These are phyloP conservation scores for Mycosphaerella sp. DNA, from an alignment of 2,329 filamentous ascomycete species.

Conservation along the genomic window DNA sequence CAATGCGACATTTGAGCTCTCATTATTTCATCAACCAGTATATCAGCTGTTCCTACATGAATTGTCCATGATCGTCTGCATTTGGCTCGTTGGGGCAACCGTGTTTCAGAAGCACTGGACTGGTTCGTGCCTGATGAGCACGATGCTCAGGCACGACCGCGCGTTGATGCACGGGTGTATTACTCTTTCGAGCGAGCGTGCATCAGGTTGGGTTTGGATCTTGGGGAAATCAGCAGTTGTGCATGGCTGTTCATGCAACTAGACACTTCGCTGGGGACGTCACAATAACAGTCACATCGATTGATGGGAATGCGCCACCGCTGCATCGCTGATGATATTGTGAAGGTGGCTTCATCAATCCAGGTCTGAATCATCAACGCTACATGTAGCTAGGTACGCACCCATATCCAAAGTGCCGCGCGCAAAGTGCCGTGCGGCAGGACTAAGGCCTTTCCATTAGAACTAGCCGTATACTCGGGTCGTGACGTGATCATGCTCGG, in stretches of 20 bases:
- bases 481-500: neutral
- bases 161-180: neutral
- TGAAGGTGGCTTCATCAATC: neutral
- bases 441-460: too few relatives aligned
- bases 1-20: neutral
- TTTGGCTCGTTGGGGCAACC: neutral
- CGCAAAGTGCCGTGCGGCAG: neutral
- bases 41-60: neutral
- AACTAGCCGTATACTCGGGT: neutral
- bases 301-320: neutral
- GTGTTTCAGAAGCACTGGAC: neutral
- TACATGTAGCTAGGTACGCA: too few relatives aligned
- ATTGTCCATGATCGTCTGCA: neutral
- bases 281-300: neutral
- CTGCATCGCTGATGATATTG: neutral
- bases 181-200: neutral
- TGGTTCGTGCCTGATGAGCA: neutral
- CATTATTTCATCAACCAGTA: neutral
- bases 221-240: neutral
- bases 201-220: neutral
- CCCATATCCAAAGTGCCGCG: too few relatives aligned
- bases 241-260: neutral
- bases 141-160: neutral
- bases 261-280: neutral
- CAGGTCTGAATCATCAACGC: neutral